Evolutionary conservation across 305 asterid genomes (phyloP).

Genomic region (Solanum hybrid): DNA sequence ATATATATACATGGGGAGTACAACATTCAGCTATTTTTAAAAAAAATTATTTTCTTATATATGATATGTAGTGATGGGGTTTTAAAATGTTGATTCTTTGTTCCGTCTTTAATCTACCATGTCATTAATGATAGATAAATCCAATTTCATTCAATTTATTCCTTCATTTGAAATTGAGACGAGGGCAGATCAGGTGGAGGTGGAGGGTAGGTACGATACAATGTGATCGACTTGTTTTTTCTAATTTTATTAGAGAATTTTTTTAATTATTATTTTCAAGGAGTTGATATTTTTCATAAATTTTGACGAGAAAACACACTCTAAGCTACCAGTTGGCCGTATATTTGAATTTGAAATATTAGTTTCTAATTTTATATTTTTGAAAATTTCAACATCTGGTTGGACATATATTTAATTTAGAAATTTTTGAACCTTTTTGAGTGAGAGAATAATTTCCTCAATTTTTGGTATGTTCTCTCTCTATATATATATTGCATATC

Average conservation of each 20-base stretch:
- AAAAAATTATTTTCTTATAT: background rate
- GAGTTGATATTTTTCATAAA: background rate
- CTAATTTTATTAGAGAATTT: too few species aligned
- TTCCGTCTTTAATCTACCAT: background rate
- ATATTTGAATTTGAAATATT: too few species aligned
- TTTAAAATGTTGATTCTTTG: too few species aligned
- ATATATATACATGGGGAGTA: too few species aligned
- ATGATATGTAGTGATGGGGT: background rate
- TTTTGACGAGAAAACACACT: background rate
- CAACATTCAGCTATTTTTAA: too few species aligned
- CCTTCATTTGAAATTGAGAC: too few species aligned
- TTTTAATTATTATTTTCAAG: too few species aligned
- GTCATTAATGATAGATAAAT: background rate
- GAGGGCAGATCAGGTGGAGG: too few species aligned
- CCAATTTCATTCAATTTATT: background rate
- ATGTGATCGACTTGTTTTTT: background rate
- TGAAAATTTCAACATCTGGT: background rate
- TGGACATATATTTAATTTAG: too few species aligned
- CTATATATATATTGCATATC: background rate
- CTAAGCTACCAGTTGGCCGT: background rate
- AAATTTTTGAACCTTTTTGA: background rate
- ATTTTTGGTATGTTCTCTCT: background rate
- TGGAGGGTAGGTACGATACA: background rate
- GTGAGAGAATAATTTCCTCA: background rate
- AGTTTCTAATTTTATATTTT: too few species aligned